phyloP scores from a whole-genome alignment of 345 rosid genomes.

The Euphorbia peplus region DNA sequence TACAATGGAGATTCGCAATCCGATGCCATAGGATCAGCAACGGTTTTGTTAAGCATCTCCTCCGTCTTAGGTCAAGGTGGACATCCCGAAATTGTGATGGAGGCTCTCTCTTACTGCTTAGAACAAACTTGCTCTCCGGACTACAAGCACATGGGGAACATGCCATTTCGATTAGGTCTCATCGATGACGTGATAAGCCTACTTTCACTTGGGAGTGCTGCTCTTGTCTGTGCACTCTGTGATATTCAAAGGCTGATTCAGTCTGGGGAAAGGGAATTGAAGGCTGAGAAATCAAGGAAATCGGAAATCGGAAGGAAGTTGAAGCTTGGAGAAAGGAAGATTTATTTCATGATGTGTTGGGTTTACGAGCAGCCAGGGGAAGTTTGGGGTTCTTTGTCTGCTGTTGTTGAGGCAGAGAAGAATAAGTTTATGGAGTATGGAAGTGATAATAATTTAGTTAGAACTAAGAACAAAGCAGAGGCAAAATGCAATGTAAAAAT shows the following conservation, averaged over 20 bases:
- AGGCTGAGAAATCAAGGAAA: slow-evolving; percentile 34
- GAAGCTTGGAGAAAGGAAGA: slow-evolving; percentile 72
- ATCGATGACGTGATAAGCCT: slow-evolving; percentile 51
- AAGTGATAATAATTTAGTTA: slow-evolving; percentile 19
- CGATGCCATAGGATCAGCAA: slow-evolving; percentile 62
- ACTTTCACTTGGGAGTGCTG: slow-evolving; percentile 54
- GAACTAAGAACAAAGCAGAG: slow-evolving; percentile 23
- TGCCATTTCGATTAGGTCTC: slow-evolving; percentile 61
- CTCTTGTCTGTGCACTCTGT: slow-evolving; percentile 59
- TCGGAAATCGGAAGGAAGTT: slow-evolving; percentile 56
- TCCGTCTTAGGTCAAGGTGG: slow-evolving; percentile 60
- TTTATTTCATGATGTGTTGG: slow-evolving; percentile 87
- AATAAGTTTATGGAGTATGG: slow-evolving; percentile 31
- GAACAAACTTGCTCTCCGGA: slow-evolving; percentile 78
- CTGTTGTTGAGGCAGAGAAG: slow-evolving; percentile 55
- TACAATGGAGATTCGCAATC: slow-evolving; percentile 90
- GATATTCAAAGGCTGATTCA: slow-evolving; percentile 71
- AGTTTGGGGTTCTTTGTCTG: slow-evolving; percentile 56
- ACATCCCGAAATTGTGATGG: slow-evolving; percentile 61
- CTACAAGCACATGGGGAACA: slow-evolving; percentile 65
- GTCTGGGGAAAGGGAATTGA: slow-evolving; percentile 50
- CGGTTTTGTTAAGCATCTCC: slow-evolving; percentile 54
- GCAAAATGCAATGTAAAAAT: slow-evolving; percentile 44
- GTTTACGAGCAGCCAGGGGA: slow-evolving; percentile 67
- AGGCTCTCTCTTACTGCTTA: slow-evolving; percentile 62